Evolutionary conservation across 257 asterid genomes (phyloP).

Genomic region (Nicotiana tabacum): DNA sequence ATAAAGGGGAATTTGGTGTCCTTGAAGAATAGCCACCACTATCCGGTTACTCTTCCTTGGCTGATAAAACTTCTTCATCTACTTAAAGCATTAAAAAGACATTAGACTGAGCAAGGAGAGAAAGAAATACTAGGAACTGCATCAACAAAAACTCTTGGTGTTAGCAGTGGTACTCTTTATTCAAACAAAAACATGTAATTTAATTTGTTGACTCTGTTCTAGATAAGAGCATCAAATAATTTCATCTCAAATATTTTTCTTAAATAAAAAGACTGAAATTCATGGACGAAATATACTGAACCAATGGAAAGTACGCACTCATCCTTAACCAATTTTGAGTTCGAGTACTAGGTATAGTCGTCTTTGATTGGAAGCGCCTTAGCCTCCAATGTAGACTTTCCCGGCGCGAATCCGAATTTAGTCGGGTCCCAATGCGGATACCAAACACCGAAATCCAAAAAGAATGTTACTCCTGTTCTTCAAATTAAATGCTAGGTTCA

Average conservation of each 20-base stretch:
- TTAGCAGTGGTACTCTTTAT: neutral
- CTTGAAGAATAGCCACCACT: slow-evolving; percentile 45
- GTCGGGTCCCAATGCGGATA: too few species aligned
- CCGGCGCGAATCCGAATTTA: too few species aligned
- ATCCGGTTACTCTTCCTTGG: slow-evolving; percentile 56
- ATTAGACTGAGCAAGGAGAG: neutral
- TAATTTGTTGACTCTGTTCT: neutral
- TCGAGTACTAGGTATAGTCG: too few species aligned
- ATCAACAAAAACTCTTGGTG: neutral
- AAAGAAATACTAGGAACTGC: neutral
- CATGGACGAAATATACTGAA: too few species aligned
- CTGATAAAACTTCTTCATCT: slow-evolving; percentile 66
- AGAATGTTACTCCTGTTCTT: too few species aligned
- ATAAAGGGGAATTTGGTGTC: slow-evolving; percentile 79
- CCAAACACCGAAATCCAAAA: too few species aligned
- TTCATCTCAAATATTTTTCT: neutral
- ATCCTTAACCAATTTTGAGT: too few species aligned
- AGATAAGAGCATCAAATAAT: neutral
- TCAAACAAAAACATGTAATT: neutral
- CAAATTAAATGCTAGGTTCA: too few species aligned
- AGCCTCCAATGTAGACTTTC: too few species aligned
- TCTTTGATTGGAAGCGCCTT: too few species aligned
- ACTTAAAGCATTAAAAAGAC: slow-evolving; percentile 9
- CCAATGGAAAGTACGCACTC: too few species aligned
- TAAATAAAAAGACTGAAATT: neutral